Base-by-base conservation (phyloP, 2,329 filamentous ascomycete genomes). In the Fusarium buharicum region DNA sequence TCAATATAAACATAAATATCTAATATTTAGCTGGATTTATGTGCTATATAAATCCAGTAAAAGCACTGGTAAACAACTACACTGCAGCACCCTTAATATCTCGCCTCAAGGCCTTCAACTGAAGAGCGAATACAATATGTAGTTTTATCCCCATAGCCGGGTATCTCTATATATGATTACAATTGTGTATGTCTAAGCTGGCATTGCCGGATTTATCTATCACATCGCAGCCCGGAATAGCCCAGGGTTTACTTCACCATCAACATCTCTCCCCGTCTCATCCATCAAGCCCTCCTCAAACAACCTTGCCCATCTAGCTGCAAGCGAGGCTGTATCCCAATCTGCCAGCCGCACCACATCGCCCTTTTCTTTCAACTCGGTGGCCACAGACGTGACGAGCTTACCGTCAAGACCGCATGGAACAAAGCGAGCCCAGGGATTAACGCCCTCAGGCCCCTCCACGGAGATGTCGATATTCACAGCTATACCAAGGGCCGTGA, bases 401-500 rank as follows among this genome's bases (percentile, higher is more conserved):
- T 90, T 91, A 20, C 90, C 93, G 59, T 89, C 87, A 34, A 98
- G 76, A 0, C 95, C 95, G 80, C 94, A 98, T 13, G 93, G 90
- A n/a, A 93, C 88, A 74, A 98, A 96, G 60, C 93, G 83, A 38
- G 75, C 75, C 84, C 84, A 87, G 1, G 84, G 84, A 60, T 86
- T 86, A 4, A 59, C 61, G 7, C 60, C 59, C 48, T 74, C 72
- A 41, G 59, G 39, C 0, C 79, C 80, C 2, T 62, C 49, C 2
- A 80, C 76, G 1, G 91, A 85, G 52, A 89, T 86, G 64, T 79
- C 77, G n/a, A 92, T 77, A 81, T 96, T 92, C 73, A 97, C 74
- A 3, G 91, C 93, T 30, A 96, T 82, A 7, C 95, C 95, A 74
- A 96, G 90, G 59, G 89, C 91, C 20, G 89, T 93, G 33, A 98